These are phyloP conservation scores for Podaxis pistillaris DNA, from an alignment of 768 basidiomycete species.

Conservation along the genomic window DNA sequence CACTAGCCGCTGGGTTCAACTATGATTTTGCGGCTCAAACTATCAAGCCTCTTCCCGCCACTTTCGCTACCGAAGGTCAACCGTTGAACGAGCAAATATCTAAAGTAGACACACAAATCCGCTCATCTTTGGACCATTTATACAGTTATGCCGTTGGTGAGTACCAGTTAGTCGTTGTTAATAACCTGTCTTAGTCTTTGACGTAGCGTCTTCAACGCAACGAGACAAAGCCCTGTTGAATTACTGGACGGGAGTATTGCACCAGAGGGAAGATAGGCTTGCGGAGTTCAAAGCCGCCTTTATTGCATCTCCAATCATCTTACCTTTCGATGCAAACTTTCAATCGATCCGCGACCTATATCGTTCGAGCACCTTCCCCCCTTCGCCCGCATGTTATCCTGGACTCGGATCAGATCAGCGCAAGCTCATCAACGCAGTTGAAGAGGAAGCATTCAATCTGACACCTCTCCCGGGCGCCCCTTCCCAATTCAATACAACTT, in stretches of 20 bases:
- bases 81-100: constrained; percentile 45
- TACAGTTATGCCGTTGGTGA: constrained; percentile 59
- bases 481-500: constrained; percentile 43
- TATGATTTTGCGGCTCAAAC: constrained; percentile 63
- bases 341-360: constrained; percentile 38
- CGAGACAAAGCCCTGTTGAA: constrained; percentile 42
- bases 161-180: constrained; percentile 17
- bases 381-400: constrained; percentile 64
- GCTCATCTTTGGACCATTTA: constrained; percentile 50
- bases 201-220: constrained; percentile 56
- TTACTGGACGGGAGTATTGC: constrained; percentile 56
- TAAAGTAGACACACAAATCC: constrained; percentile 36
- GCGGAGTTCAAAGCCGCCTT: constrained; percentile 45
- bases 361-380: constrained; percentile 49
- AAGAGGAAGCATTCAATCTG: constrained; percentile 52
- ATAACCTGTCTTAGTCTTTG: constrained; percentile 7
- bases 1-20: constrained; percentile 45
- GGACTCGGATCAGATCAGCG: constrained; percentile 38
- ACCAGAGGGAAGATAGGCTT: constrained; percentile 42
- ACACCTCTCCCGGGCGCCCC: constrained; percentile 25
- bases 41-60: constrained; percentile 39
- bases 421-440: constrained; percentile 44
- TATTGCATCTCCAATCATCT: constrained; percentile 43
- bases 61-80: constrained; percentile 46
- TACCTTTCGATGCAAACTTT: constrained; percentile 60